Conservation (phyloP, 805 yeast genomes). For the Tetrapisispora arboricola region DNA sequence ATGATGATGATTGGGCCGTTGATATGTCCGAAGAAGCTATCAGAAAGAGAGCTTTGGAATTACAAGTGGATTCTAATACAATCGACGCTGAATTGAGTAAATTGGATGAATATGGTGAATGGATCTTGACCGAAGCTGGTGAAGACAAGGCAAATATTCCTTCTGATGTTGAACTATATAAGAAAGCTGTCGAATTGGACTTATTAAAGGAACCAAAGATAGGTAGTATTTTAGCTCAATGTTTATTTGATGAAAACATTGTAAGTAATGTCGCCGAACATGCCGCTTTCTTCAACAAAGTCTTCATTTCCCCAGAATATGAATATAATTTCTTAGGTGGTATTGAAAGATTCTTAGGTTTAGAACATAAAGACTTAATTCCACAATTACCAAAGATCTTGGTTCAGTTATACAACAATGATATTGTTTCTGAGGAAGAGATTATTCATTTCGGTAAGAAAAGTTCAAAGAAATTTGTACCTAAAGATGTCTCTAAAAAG, state of each 20-base stretch:
- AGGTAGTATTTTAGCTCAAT: conserved; percentile 86
- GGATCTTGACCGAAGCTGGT: conserved; percentile 50
- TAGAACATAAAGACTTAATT: conserved; percentile 64
- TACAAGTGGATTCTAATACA: conserved; percentile 50
- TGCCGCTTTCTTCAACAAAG: conserved; percentile 71
- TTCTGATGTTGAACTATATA: conserved; percentile 82
- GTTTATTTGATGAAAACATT: conserved; percentile 70
- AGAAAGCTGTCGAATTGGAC: conserved; percentile 73
- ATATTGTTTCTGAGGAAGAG: conserved; percentile 74
- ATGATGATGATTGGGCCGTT: conserved; percentile 94
- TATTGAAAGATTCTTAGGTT: conserved; percentile 83
- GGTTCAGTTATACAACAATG: conserved; percentile 71
- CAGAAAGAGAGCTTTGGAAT: conserved; percentile 78
- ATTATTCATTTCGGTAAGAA: conserved; percentile 76
- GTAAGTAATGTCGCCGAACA: conserved; percentile 64
- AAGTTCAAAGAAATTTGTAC: conserved; percentile 85
- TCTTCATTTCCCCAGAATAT: conserved; percentile 48
- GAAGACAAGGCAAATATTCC: conserved; percentile 55
- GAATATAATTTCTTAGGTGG: conserved; percentile 94
- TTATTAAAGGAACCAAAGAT: conserved; percentile 64
- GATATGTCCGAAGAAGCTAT: conserved; percentile 96
- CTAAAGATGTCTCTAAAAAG: conserved; percentile 84
- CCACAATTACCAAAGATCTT: conserved; percentile 71
- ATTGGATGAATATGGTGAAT: conserved; percentile 77
- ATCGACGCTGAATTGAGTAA: conserved; percentile 35